A percentile compares a stretch with the other conserved stretches of the same genome.
These are phyloP conservation scores for Globisporangium perplexum DNA, from an alignment of 352 stramenopile genomes.

Conservation along the genomic window DNA sequence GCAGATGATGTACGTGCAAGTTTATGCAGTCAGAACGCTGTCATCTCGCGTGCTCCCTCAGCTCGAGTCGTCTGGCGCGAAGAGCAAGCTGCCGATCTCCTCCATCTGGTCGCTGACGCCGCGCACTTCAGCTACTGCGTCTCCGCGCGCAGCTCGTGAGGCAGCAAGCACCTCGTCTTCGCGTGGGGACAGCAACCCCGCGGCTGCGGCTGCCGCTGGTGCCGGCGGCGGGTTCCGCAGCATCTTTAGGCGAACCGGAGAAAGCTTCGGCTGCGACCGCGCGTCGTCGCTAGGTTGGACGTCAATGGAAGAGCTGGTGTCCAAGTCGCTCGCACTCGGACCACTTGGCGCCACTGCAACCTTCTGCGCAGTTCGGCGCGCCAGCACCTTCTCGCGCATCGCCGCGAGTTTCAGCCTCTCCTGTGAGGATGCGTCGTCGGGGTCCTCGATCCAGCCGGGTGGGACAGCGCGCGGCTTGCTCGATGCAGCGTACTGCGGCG, in stretches of 20 bases:
- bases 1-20: background rate
- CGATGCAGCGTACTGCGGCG: too few relatives aligned
- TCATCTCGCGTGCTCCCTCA: too few relatives aligned
- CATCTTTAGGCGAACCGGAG: conserved; percentile 43
- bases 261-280: conserved; percentile 15
- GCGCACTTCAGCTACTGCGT: background rate
- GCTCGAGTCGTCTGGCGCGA: background rate
- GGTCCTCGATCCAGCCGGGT: conserved; percentile 3
- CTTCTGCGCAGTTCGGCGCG: conserved; percentile 12
- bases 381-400: conserved; percentile 43
- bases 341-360: background rate
- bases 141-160: background rate
- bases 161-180: conserved; percentile 35
- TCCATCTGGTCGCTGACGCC: conserved; percentile 8
- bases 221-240: conserved; percentile 21
- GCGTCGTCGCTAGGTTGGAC: background rate
- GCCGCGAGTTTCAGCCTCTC: conserved; percentile 33
- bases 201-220: conserved; percentile 7
- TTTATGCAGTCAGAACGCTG: too few relatives aligned
- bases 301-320: too few relatives aligned
- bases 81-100: conserved; percentile 5
- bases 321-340: conserved; percentile 1
- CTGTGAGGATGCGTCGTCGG: conserved; percentile 3
- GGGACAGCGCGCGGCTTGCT: conserved; percentile 7
- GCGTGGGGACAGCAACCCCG: conserved; percentile 33